A percentile compares a stretch with the other conserved stretches of the same genome.
These are phyloP conservation scores for Penicillium sp. DNA, from an alignment of 2,329 filamentous ascomycete genomes.

Conservation along the genomic window DNA sequence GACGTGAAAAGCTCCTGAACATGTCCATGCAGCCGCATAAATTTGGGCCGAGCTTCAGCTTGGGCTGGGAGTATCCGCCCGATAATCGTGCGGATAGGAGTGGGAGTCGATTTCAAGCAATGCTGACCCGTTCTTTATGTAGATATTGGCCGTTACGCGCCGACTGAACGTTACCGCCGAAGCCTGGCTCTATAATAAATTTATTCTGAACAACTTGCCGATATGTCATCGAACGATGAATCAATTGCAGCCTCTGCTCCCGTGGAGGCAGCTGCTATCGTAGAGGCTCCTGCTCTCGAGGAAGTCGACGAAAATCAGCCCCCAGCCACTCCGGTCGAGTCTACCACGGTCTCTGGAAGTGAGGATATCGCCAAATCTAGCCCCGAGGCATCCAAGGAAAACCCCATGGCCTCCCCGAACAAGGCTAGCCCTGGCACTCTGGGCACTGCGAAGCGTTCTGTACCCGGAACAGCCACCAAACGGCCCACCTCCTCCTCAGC, in stretches of 20 bases:
- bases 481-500: constrained; percentile 37
- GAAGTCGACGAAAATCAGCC: constrained; percentile 30
- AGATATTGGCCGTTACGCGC: constrained; percentile 3
- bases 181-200: background rate
- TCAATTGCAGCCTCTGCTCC: constrained; percentile 23
- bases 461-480: constrained; percentile 36
- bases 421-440: constrained; percentile 32
- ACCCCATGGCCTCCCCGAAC: constrained; percentile 29
- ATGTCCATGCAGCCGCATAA: background rate
- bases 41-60: background rate
- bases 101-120: background rate
- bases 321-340: constrained; percentile 37
- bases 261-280: background rate
- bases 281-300: constrained; percentile 12
- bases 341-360: constrained; percentile 31
- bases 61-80: background rate
- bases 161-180: background rate
- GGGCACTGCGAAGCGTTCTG: constrained; percentile 33
- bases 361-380: constrained; percentile 35
- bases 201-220: constrained; percentile 9
- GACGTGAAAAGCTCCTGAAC: background rate
- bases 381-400: constrained; percentile 38
- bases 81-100: background rate
- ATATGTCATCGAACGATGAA: constrained; percentile 37
- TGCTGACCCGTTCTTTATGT: background rate